Evolutionary conservation across 495 filamentous ascomycete species (phyloP).

Genomic region (Aspergillus indologenus): DNA sequence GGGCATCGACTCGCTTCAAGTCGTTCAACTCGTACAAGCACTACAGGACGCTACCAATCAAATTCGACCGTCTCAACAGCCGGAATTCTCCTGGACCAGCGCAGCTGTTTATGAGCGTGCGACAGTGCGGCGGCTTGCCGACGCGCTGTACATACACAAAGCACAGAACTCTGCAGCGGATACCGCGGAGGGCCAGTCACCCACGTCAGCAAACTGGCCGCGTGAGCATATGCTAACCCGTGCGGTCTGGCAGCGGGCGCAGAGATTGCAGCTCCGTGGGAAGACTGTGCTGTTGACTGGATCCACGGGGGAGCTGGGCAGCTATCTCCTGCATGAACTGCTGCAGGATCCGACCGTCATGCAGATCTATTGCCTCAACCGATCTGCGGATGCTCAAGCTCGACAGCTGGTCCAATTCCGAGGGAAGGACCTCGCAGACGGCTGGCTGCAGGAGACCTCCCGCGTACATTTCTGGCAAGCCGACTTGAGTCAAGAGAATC

Average conservation of each 20-base stretch:
- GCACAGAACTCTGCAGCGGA: too few relatives aligned
- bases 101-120: too few relatives aligned
- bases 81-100: too few relatives aligned
- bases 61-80: too few relatives aligned
- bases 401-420: slow-evolving; percentile 22
- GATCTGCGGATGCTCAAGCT: slow-evolving; percentile 24
- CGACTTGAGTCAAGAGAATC: slow-evolving; percentile 39
- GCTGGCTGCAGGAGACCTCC: slow-evolving; percentile 13
- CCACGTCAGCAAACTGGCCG: background rate
- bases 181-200: too few relatives aligned
- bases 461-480: slow-evolving; percentile 47
- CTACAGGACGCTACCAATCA: too few relatives aligned
- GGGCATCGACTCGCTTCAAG: too few relatives aligned
- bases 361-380: slow-evolving; percentile 57
- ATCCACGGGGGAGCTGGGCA: slow-evolving; percentile 56
- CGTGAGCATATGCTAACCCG: background rate
- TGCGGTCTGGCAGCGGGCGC: slow-evolving; percentile 3
- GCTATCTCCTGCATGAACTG: slow-evolving; percentile 51
- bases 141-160: too few relatives aligned
- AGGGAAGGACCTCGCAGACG: slow-evolving; percentile 22
- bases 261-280: background rate
- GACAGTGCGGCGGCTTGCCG: too few relatives aligned
- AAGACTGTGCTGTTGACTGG: slow-evolving; percentile 48
- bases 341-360: slow-evolving; percentile 35
- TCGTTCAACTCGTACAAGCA: too few relatives aligned